Evolutionary conservation across 169 alveolate genomes (phyloP).

Genomic region (Theileria equi): DNA sequence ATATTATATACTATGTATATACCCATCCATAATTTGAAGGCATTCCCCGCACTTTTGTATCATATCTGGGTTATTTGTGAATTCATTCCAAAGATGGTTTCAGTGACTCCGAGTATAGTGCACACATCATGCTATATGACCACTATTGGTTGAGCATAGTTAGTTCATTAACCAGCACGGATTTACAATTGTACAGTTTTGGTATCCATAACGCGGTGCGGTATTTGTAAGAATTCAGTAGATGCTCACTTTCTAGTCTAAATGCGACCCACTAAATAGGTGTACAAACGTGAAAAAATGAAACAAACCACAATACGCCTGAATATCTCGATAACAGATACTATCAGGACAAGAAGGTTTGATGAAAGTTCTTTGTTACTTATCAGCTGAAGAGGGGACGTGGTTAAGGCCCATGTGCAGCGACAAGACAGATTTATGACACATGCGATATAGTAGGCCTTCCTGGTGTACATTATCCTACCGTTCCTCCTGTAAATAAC

Average conservation of each 20-base stretch:
- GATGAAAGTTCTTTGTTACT: conserved; percentile 31
- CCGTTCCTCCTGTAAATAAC: conserved; percentile 18
- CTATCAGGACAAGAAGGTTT: conserved; percentile 15
- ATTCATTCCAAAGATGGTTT: no score
- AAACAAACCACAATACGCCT: conserved; percentile 61
- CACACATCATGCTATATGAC: no score
- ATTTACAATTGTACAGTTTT: conserved; percentile 52
- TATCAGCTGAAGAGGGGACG: conserved; percentile 23
- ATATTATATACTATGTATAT: no score
- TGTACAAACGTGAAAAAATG: background rate
- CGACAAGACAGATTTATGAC: conserved; percentile 56
- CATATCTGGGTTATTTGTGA: no score
- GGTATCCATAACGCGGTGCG: conserved; percentile 82
- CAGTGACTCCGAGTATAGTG: no score
- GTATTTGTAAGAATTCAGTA: conserved; percentile 79
- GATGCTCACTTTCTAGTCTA: conserved; percentile 82
- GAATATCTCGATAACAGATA: conserved; percentile 32
- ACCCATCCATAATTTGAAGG: no score
- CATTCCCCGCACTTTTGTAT: no score
- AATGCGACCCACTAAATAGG: conserved; percentile 75
- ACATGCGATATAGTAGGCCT: conserved; percentile 61
- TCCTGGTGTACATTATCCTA: conserved; percentile 54
- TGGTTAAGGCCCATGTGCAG: conserved; percentile 62
- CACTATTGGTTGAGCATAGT: conserved; percentile 52
- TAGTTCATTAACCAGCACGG: conserved; percentile 56